Evolutionary conservation across 306 rosid species (phyloP).

Genomic region (Cyamopsis tetragonoloba): DNA sequence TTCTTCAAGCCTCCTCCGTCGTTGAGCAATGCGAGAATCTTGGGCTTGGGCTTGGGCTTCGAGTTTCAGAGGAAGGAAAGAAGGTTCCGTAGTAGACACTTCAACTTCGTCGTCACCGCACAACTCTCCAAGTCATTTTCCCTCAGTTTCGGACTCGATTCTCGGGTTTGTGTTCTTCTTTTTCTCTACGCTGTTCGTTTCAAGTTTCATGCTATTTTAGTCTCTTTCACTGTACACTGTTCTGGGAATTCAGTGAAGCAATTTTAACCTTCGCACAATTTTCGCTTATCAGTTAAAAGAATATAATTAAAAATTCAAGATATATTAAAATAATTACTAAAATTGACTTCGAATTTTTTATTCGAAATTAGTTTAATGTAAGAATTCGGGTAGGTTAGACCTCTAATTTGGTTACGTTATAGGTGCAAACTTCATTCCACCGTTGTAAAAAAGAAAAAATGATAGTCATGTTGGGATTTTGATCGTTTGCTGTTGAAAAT

Average conservation of each 20-base stretch:
- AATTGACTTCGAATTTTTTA: no score
- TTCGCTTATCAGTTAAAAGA: no score
- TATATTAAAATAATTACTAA: no score
- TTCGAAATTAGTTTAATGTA: no score
- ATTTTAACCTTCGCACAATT: not conserved
- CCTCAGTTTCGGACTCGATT: conserved; percentile 64
- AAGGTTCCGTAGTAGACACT: conserved; percentile 36
- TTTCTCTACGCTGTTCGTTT: not conserved
- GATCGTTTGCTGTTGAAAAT: no score
- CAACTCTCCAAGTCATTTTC: conserved; percentile 66
- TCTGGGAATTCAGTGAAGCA: not conserved
- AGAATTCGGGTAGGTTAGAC: no score
- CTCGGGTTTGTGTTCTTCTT: conserved; percentile 43
- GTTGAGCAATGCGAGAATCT: conserved; percentile 25
- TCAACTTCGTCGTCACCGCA: conserved; percentile 63
- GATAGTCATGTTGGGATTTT: no score
- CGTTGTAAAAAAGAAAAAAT: no score
- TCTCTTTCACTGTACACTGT: not conserved
- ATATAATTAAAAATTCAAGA: no score
- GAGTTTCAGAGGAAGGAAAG: conserved; percentile 44
- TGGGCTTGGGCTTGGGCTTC: conserved; percentile 37
- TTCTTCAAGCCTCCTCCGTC: conserved; percentile 41
- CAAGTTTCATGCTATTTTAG: not conserved
- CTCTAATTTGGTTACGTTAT: no score
- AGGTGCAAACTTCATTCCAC: no score